These are phyloP conservation scores for Juglanconis juglandina DNA, from an alignment of 2,329 filamentous ascomycete species.

Conservation along the genomic window DNA sequence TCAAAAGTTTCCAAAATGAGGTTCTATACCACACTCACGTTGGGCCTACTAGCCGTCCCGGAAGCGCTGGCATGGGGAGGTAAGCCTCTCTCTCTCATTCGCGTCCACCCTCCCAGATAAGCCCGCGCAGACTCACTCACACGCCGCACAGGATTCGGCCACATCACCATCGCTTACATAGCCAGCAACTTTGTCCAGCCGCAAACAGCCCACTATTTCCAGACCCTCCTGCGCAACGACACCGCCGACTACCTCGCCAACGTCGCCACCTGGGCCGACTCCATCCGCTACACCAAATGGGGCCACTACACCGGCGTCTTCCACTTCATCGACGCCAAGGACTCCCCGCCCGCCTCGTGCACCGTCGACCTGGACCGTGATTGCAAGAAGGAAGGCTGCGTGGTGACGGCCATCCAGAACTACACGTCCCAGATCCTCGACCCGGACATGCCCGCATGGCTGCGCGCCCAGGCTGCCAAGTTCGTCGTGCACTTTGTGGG, in stretches of 20 bases:
- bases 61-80: constrained; percentile 40
- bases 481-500: constrained; percentile 67
- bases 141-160: constrained; percentile 52
- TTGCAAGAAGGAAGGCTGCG: constrained; percentile 60
- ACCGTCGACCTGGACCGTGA: constrained; percentile 57
- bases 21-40: constrained; percentile 24
- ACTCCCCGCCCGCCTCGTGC: constrained; percentile 56
- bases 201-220: constrained; percentile 53
- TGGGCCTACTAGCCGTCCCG: constrained; percentile 31
- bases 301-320: constrained; percentile 59
- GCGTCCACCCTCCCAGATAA: not conserved
- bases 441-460: constrained; percentile 38
- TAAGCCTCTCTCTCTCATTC: constrained; percentile 25
- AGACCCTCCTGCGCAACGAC: constrained; percentile 52
- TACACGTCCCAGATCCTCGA: constrained; percentile 57
- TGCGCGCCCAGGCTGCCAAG: constrained; percentile 58
- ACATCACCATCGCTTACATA: constrained; percentile 63
- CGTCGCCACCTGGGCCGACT: constrained; percentile 67
- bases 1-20: constrained; percentile 25
- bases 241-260: constrained; percentile 57
- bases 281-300: constrained; percentile 61
- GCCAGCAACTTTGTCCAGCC: constrained; percentile 58
- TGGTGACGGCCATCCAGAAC: constrained; percentile 58
- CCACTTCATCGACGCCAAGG: constrained; percentile 68
- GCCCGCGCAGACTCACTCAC: not conserved